A percentile compares a stretch with the other conserved stretches of the same genome.
phyloP scores from a whole-genome alignment of 805 yeast genomes.

The Nakazawaea ishiwadae region DNA sequence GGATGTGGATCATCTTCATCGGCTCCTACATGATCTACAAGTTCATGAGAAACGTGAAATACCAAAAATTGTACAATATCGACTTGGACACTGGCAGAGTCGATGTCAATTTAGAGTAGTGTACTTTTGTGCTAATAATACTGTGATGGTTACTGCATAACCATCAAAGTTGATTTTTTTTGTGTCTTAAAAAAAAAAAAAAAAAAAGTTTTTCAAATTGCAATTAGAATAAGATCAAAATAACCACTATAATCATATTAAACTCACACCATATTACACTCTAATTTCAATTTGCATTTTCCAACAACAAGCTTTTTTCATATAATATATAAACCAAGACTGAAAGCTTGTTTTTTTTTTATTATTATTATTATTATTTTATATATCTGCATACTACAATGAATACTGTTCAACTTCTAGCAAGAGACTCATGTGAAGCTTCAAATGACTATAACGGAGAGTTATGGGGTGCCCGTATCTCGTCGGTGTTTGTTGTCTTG shows the following conservation, averaged over 20 bases:
- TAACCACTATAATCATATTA: not conserved
- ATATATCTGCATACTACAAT: too few relatives aligned
- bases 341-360: too few relatives aligned
- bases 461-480: slow-evolving; percentile 40
- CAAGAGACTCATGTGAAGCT: slow-evolving; percentile 24
- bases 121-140: too few relatives aligned
- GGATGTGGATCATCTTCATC: slow-evolving; percentile 41
- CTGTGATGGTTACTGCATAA: slow-evolving; percentile 37
- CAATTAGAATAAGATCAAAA: not conserved
- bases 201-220: not conserved
- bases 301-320: not conserved
- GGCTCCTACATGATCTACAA: slow-evolving; percentile 46
- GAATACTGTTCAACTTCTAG: slow-evolving; percentile 17
- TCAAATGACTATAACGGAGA: slow-evolving; percentile 34
- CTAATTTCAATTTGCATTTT: too few relatives aligned
- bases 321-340: too few relatives aligned
- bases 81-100: slow-evolving; percentile 83
- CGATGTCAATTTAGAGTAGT: too few relatives aligned
- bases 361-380: too few relatives aligned
- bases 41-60: slow-evolving; percentile 53
- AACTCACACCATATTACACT: not conserved
- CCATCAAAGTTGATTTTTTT: not conserved
- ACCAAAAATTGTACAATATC: slow-evolving; percentile 65
- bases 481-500: slow-evolving; percentile 50
- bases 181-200: too few relatives aligned